A percentile compares a stretch with the other conserved stretches of the same genome.
Evolutionary conservation across 345 rosid genomes (phyloP).

Genomic region (Mallotus nudiflorus): DNA sequence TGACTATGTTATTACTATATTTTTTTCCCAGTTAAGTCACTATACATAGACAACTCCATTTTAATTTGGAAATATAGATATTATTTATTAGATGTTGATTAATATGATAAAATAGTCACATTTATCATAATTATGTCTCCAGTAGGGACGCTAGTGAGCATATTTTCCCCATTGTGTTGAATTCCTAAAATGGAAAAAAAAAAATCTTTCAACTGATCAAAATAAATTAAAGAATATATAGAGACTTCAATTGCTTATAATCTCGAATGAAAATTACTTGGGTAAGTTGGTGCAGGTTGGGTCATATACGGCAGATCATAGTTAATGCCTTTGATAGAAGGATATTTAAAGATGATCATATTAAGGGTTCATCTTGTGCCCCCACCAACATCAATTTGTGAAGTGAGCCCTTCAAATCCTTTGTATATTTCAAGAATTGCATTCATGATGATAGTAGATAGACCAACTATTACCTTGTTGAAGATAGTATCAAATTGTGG

Average conservation of each 20-base stretch:
- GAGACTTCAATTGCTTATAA: too few species aligned
- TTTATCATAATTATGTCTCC: slow-evolving; percentile 35
- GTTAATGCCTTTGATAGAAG: slow-evolving; percentile 25
- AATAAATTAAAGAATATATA: too few species aligned
- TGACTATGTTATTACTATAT: too few species aligned
- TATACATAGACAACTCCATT: too few species aligned
- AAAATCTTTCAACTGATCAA: too few species aligned
- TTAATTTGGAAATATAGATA: too few species aligned
- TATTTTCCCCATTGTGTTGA: slow-evolving; percentile 28
- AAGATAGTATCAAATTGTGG: slow-evolving; percentile 5
- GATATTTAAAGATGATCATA: slow-evolving; percentile 27
- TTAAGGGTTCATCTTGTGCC: slow-evolving; percentile 11
- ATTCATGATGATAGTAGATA: slow-evolving; percentile 3
- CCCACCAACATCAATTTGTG: slow-evolving; percentile 21
- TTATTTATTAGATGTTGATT: too few species aligned
- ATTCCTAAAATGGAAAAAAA: slow-evolving; percentile 16
- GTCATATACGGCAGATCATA: slow-evolving; percentile 15
- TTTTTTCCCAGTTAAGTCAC: too few species aligned
- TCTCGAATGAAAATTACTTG: too few species aligned
- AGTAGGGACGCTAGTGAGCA: slow-evolving; percentile 30
- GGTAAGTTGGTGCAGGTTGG: too few species aligned
- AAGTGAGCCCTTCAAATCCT: slow-evolving; percentile 21
- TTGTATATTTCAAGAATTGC: slow-evolving; percentile 20
- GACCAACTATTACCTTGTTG: slow-evolving; percentile 11
- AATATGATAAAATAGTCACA: too few species aligned